A percentile compares a stretch with the other conserved stretches of the same genome.
These are phyloP conservation scores for Myochromella boudieri DNA, from an alignment of 768 basidiomycete genomes.

Conservation along the genomic window DNA sequence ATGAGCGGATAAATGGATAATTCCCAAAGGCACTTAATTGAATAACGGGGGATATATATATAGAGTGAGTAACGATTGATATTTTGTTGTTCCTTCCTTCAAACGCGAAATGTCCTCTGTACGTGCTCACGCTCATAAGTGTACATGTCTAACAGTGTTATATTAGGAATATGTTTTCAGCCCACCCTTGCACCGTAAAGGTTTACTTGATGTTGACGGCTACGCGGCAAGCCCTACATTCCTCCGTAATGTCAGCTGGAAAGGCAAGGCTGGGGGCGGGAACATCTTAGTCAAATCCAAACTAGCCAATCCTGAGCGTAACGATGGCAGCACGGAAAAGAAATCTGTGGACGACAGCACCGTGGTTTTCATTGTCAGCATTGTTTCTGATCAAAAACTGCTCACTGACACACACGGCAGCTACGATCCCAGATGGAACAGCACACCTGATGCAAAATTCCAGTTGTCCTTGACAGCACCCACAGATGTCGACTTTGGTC, in stretches of 20 bases:
- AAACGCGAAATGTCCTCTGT: no score
- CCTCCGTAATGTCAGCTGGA: neutral
- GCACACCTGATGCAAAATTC: neutral
- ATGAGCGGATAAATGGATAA: no score
- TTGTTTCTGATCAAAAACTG: neutral
- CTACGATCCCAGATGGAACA: neutral
- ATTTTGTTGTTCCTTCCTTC: no score
- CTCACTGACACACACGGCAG: neutral
- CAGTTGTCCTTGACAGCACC: neutral
- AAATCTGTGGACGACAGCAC: no score
- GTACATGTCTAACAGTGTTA: no score
- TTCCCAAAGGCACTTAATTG: no score
- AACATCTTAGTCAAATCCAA: neutral
- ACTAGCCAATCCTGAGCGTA: neutral
- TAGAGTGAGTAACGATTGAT: no score
- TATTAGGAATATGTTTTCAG: no score
- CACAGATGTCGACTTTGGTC: neutral
- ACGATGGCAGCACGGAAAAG: neutral
- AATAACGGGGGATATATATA: no score
- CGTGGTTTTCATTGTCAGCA: neutral
- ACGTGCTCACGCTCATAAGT: no score
- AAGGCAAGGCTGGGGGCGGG: neutral
- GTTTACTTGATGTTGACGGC: neutral
- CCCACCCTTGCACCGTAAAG: neutral
- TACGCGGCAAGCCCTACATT: neutral